These are phyloP conservation scores for Tetraselmis striata DNA, from an alignment of 139 green algal species.

Conservation along the genomic window DNA sequence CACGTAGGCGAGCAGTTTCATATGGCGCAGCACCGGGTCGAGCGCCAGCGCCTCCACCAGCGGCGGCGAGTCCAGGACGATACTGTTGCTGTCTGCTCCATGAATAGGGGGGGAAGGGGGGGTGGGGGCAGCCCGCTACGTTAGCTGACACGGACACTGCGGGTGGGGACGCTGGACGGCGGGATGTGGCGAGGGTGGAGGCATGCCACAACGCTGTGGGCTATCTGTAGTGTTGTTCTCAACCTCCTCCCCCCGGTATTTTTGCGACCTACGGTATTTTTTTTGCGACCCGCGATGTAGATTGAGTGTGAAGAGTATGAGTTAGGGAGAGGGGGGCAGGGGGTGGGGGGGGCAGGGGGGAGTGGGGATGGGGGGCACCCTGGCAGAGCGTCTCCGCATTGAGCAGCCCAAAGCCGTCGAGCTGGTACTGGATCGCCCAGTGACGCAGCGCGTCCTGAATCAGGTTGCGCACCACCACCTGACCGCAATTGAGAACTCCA, in stretches of 20 bases:
- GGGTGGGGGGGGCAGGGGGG: neutral
- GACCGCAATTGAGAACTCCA: neutral
- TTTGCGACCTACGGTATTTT: too few species aligned
- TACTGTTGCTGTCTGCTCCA: neutral
- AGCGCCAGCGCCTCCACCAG: neutral
- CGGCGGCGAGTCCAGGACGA: neutral
- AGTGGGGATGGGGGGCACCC: neutral
- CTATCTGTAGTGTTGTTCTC: too few species aligned
- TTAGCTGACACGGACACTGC: too few species aligned
- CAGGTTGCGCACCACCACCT: neutral
- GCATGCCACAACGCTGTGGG: too few species aligned
- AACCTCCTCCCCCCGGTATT: too few species aligned
- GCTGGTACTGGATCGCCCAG: neutral
- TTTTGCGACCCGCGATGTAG: too few species aligned
- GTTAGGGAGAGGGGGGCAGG: too few species aligned
- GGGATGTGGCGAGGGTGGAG: too few species aligned
- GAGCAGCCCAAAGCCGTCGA: neutral
- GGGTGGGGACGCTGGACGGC: too few species aligned
- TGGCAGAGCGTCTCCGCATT: neutral
- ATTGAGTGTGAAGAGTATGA: too few species aligned
- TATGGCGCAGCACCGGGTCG: constrained; percentile 3
- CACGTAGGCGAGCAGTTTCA: constrained; percentile 36
- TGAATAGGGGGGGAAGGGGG: too few species aligned
- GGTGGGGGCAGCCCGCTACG: too few species aligned
- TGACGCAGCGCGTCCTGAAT: neutral